Percentiles rank a stretch among this genome's conserved stretches.
phyloP scores from a whole-genome alignment of 2,329 filamentous ascomycete genomes.

The Lizonia empirigonia region DNA sequence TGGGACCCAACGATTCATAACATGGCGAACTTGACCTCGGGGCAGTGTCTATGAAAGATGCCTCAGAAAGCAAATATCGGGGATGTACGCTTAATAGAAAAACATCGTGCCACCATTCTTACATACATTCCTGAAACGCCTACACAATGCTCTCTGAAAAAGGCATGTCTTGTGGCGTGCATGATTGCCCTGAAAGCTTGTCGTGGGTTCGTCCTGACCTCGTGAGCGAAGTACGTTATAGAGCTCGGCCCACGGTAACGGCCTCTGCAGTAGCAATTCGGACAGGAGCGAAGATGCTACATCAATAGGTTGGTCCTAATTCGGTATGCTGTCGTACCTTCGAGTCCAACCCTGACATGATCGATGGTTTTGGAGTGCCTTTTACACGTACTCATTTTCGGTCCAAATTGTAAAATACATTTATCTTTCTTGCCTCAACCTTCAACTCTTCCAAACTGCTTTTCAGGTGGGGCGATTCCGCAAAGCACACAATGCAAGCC shows the following conservation, averaged over 20 bases:
- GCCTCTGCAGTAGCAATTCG: background rate
- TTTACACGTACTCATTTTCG: background rate
- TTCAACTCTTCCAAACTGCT: background rate
- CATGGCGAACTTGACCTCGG: slow-evolving; percentile 68
- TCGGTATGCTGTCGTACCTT: background rate
- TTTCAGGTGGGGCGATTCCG: background rate
- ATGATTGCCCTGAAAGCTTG: slow-evolving; percentile 40
- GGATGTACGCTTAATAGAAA: slow-evolving; percentile 62
- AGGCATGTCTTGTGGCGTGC: slow-evolving; percentile 45
- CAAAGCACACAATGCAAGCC: background rate
- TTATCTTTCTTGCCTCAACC: background rate
- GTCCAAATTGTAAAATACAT: background rate
- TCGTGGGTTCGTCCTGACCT: slow-evolving; percentile 42
- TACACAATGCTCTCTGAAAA: slow-evolving; percentile 56
- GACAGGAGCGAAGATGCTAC: background rate
- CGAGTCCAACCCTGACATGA: background rate
- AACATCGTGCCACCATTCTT: slow-evolving; percentile 68
- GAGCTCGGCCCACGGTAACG: background rate
- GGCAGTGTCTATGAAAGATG: slow-evolving; percentile 63
- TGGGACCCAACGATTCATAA: slow-evolving; percentile 71
- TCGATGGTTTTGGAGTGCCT: background rate
- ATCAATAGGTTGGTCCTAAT: background rate
- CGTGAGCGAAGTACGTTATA: slow-evolving; percentile 39
- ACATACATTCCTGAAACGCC: slow-evolving; percentile 63
- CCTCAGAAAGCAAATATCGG: slow-evolving; percentile 69